phyloP scores from a whole-genome alignment of 2,329 filamentous ascomycete genomes.

The Pezizomycotina sp. region DNA sequence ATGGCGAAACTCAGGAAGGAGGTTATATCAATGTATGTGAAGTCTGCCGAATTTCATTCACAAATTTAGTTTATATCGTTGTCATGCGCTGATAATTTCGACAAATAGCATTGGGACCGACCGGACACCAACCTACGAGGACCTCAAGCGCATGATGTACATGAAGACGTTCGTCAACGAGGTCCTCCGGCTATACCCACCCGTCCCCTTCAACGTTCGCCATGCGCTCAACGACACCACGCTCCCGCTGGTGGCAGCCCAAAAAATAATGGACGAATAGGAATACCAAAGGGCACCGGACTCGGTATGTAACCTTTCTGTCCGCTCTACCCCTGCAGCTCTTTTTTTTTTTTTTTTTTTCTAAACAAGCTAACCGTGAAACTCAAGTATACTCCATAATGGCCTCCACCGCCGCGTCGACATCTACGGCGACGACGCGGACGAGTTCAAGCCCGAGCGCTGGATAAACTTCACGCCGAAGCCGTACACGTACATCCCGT shows the following conservation, averaged over 20 bases:
- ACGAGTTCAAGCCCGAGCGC: slow-evolving; percentile 32
- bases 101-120: slow-evolving; percentile 14
- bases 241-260: slow-evolving; percentile 26
- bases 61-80: too few relatives aligned
- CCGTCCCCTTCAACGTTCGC: slow-evolving; percentile 40
- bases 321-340: too few relatives aligned
- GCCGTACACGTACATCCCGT: slow-evolving; percentile 57
- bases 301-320: too few relatives aligned
- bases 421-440: slow-evolving; percentile 30
- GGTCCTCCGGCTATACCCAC: slow-evolving; percentile 32
- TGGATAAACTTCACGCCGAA: slow-evolving; percentile 43
- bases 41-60: too few relatives aligned
- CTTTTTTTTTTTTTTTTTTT: too few relatives aligned
- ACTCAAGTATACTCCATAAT: too few relatives aligned
- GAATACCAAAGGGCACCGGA: too few relatives aligned
- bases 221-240: slow-evolving; percentile 32
- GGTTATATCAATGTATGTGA: slow-evolving; percentile 18
- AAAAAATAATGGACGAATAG: too few relatives aligned
- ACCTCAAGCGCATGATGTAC: slow-evolving; percentile 30
- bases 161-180: slow-evolving; percentile 23
- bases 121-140: slow-evolving; percentile 30
- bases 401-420: too few relatives aligned
- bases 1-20: slow-evolving; percentile 31
- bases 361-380: too few relatives aligned
- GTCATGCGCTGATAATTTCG: too few relatives aligned